Evolutionary conservation across 257 asterid species (phyloP).

Genomic region (Striga asiatica): DNA sequence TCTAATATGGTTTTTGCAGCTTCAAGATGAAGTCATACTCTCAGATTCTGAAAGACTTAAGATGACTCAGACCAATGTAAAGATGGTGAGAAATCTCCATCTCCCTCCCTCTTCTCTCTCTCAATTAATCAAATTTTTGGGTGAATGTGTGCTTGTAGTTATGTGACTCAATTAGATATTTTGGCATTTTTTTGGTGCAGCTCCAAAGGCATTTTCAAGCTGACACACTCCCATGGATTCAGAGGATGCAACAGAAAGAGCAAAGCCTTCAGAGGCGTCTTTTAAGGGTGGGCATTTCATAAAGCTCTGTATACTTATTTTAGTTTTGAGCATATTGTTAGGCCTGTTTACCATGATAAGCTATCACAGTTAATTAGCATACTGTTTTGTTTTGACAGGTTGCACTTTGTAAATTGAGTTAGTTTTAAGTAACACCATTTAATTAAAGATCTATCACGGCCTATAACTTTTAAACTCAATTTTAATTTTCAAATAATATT

Average conservation of each 20-base stretch:
- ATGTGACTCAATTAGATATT: slow-evolving; percentile 5
- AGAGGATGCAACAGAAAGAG: slow-evolving; percentile 90
- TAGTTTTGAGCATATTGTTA: not conserved
- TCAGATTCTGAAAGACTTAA: slow-evolving; percentile 89
- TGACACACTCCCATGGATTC: slow-evolving; percentile 81
- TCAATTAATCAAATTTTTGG: not conserved
- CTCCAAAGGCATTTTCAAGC: slow-evolving; percentile 92
- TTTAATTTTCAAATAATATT: not conserved
- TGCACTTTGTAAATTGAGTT: not conserved
- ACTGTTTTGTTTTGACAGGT: slow-evolving; percentile 1
- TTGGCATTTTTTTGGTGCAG: slow-evolving; percentile 28
- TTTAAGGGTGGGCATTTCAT: slow-evolving; percentile 47
- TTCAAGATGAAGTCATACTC: slow-evolving; percentile 83
- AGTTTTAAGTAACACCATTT: not conserved
- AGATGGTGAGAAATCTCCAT: slow-evolving; percentile 53
- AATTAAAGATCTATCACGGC: not conserved
- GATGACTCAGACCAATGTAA: slow-evolving; percentile 80
- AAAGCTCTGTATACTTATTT: not conserved
- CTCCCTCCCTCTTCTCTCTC: slow-evolving; percentile 3
- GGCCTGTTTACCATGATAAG: slow-evolving; percentile 7
- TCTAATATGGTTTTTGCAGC: slow-evolving; percentile 37
- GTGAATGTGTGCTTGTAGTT: not conserved
- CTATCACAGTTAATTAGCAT: not conserved
- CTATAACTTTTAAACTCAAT: not conserved
- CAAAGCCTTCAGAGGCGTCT: slow-evolving; percentile 89